Base-by-base conservation (phyloP, 345 rosid species). In the Hypericum perforatum region DNA sequence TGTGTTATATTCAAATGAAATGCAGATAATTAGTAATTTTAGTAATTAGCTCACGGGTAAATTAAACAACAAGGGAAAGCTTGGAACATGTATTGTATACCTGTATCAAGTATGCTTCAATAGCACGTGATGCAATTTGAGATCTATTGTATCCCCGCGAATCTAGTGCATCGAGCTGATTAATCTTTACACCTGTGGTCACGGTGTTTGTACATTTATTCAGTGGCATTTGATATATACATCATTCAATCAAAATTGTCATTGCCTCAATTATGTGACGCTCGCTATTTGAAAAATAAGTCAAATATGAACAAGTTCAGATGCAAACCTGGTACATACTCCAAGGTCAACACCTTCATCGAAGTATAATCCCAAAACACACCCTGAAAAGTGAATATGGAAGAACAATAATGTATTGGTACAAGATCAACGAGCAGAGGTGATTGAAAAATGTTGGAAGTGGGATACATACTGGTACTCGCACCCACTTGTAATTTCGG, bases 321-420 rank as follows among this genome's bases (percentile, higher is more conserved):
- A 61, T 43, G 54, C 57, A 29, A 65, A 91, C 98, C 96, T 78
- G 98, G 98, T 38, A 85, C 88, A 71, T 87, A 91, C 77, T 91
- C 98, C 83, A 91, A 71, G 38, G 98, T 91, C 88, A 91, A 66
- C 71, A 82, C 98, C 76, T 91, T 91, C 52, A 42, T 68, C 56
- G 96, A 79, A 16, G 98, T 87, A 70, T 87, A 91, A 71, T 87
- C 96, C 98, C 98, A 91, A 41, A 62, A 82, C 16, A 91, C 95
- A 74, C 78, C 72, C 98, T 91, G 58, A 69, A 74, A 54, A 59
- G 58, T 41, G 38, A 22, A 22, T 22, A 22, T 4, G 16, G 54
- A 58, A 12, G 55, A 57, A 56, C 10, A 14, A 8, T 45, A 32
- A 53, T 29, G 8, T 16, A 39, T 22, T 58, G n/a, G n/a, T n/a